Evolutionary conservation across 2,329 filamentous ascomycete genomes (phyloP).

Genomic region (Arthrobotrys iridis): DNA sequence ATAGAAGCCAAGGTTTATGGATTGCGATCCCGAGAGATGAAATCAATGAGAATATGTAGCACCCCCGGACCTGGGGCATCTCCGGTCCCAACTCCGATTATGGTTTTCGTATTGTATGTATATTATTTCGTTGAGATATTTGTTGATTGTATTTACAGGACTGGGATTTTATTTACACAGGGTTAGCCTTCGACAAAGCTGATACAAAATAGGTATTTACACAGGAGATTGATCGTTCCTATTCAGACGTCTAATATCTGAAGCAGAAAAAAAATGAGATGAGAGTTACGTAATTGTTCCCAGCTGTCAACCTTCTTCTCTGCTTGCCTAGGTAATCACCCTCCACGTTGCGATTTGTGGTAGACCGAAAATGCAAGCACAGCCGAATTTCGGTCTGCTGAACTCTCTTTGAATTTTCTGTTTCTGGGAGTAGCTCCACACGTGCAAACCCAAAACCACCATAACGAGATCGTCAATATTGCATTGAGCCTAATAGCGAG

Average conservation of each 20-base stretch:
- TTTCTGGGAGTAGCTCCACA: constrained; percentile 22
- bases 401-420: too few species aligned
- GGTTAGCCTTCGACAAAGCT: neutral
- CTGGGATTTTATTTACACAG: constrained; percentile 38
- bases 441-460: constrained; percentile 22
- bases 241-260: constrained; percentile 4
- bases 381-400: too few species aligned
- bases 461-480: constrained; percentile 35
- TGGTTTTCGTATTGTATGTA: neutral
- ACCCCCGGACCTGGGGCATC: neutral
- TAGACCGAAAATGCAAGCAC: constrained; percentile 41
- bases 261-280: constrained; percentile 31
- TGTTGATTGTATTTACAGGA: constrained; percentile 27
- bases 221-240: neutral
- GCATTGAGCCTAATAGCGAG: constrained; percentile 44
- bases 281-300: constrained; percentile 13
- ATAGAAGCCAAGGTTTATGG: constrained; percentile 12
- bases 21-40: neutral
- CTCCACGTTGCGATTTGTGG: constrained; percentile 3
- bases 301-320: constrained; percentile 1
- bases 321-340: constrained; percentile 16
- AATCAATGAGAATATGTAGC: neutral
- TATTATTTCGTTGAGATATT: neutral
- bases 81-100: too few species aligned
- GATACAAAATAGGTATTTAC: neutral